Evolutionary conservation across 2,329 filamentous ascomycete species (phyloP), one percentile per base, ranked within the genome.

Genomic region (Grosmannia penicillata): DNA sequence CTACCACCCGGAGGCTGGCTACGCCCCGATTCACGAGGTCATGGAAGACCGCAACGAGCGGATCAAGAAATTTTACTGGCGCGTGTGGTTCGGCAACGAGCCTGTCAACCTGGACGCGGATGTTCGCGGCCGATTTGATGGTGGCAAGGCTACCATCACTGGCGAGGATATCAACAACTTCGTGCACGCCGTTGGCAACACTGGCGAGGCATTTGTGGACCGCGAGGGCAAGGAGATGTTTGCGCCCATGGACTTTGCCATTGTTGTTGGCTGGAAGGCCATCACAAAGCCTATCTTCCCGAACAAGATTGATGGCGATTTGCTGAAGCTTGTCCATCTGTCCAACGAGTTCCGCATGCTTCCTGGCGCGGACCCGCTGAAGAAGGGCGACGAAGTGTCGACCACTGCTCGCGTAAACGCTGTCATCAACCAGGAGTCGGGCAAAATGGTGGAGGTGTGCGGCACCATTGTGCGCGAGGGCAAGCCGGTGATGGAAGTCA

Each of bases 381-480:
- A 94, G 72, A 94, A 93, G 65, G 91, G 86, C 23, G 91, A 98
- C 56, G 75, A 87, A 45, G 74, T 98, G 17, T 78, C 85, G 45
- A 96, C 91, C 4, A 93, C 84, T 39, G 91, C 91, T 31, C 86
- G 93, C 57, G 83, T 98, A 64, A 96, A 98, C 51, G 86, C 91
- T 14, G 86, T 98, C 52, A 81, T 98, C 66, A 98, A 96, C 65
- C 87, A 98, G 59, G 86, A 94, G 13, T 86, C 91, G 43, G 91
- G 91, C 34, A 98, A 98, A 70, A 95, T 98, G 87, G 93, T 98
- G 15, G 93, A 98, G 61, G 89, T 98, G n/a, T 95, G 87, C 53
- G 91, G 91, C 45, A 98, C 91, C 6, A 94, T 98, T 52, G 80
- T 73, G 38, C 81, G 91, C 31, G 76, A 87, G 38, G 81, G 81